These are phyloP conservation scores for Takashimella koratensis DNA, from an alignment of 1,284 basidiomycete genomes.

Conservation along the genomic window DNA sequence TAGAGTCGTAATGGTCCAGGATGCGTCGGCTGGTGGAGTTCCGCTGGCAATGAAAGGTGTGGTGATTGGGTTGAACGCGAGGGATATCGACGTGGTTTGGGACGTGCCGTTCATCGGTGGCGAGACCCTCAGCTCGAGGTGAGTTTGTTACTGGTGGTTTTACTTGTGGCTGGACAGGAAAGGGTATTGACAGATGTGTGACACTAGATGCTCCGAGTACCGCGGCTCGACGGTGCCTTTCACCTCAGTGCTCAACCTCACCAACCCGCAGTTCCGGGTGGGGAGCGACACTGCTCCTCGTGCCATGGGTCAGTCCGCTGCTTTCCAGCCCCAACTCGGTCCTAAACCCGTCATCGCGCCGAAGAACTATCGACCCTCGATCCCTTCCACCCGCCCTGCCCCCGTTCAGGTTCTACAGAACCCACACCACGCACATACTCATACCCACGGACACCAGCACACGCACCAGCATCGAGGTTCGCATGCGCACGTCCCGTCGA, in stretches of 20 bases:
- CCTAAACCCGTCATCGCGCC: constrained; percentile 61
- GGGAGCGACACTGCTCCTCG: constrained; percentile 51
- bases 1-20: constrained; percentile 91
- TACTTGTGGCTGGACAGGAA: neutral
- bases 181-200: neutral
- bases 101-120: constrained; percentile 94
- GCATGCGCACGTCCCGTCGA: neutral
- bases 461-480: neutral
- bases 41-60: constrained; percentile 89
- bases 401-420: constrained; percentile 61
- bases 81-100: constrained; percentile 94
- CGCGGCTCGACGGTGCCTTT: constrained; percentile 81
- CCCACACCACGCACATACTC: constrained; percentile 38
- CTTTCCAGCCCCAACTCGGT: constrained; percentile 66
- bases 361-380: constrained; percentile 60
- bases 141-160: too few species aligned
- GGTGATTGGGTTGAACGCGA: constrained; percentile 80
- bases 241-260: constrained; percentile 79
- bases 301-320: constrained; percentile 39
- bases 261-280: constrained; percentile 72
- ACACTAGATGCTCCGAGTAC: constrained; percentile 74
- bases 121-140: constrained; percentile 79
- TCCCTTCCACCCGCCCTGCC: constrained; percentile 18
- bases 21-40: constrained; percentile 76
- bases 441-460: constrained; percentile 3